A percentile compares a stretch with the other conserved stretches of the same genome.
Evolutionary conservation across 352 stramenopile species (phyloP).

Genomic region (Pythium aristosporum): DNA sequence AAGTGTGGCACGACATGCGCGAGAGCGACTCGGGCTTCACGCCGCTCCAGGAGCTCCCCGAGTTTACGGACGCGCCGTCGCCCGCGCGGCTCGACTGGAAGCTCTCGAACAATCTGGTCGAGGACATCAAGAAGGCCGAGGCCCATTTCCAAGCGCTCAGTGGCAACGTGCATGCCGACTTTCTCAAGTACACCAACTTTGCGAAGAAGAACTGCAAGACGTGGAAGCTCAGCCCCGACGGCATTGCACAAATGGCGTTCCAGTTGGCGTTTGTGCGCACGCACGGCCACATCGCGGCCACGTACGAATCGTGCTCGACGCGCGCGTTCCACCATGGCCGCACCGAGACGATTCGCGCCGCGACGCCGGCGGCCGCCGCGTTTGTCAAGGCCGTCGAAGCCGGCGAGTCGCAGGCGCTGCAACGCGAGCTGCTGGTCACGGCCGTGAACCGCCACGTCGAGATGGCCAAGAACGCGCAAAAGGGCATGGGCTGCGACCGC

Average conservation of each 20-base stretch:
- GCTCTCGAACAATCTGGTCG: conserved; percentile 71
- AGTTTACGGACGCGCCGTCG: conserved; percentile 42
- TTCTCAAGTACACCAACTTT: conserved; percentile 85
- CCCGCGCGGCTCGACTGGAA: conserved; percentile 68
- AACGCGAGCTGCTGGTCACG: conserved; percentile 64
- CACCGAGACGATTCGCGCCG: conserved; percentile 91
- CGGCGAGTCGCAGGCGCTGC: conserved; percentile 37
- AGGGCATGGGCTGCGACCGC: conserved; percentile 85
- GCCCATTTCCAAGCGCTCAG: conserved; percentile 62
- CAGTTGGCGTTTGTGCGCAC: conserved; percentile 87
- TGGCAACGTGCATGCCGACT: conserved; percentile 71
- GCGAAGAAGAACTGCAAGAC: conserved; percentile 91
- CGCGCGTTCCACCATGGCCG: conserved; percentile 88
- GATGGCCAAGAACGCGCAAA: conserved; percentile 88
- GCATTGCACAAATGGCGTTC: conserved; percentile 90
- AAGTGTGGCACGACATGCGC: conserved; percentile 91
- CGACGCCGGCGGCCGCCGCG: conserved; percentile 64
- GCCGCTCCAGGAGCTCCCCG: conserved; percentile 60
- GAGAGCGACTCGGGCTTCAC: conserved; percentile 72
- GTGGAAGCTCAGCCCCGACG: conserved; percentile 91
- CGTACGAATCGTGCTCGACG: conserved; percentile 93
- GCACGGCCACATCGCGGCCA: conserved; percentile 74
- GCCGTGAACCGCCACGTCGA: conserved; percentile 86
- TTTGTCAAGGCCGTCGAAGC: conserved; percentile 67
- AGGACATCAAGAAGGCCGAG: conserved; percentile 74